Conservation (phyloP, 2,329 filamentous ascomycete species). For the Juglanconis juglandina region DNA sequence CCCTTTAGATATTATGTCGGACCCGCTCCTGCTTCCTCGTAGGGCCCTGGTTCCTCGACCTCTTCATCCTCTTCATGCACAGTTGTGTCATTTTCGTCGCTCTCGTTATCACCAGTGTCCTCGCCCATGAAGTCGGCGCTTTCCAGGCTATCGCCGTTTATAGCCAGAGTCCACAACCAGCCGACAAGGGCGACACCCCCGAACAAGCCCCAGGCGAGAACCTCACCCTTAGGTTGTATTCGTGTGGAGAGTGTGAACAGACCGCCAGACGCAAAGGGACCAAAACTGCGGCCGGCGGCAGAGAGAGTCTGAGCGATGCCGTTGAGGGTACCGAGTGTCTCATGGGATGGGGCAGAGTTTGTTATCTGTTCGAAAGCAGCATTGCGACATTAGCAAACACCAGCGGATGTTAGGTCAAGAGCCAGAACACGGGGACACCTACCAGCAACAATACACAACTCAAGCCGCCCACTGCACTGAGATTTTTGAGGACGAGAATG, state of each 20-base stretch:
- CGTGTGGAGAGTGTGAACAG: conserved; percentile 77
- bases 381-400: not conserved
- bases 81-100: conserved; percentile 12
- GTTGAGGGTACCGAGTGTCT: conserved; percentile 84
- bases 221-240: conserved; percentile 76
- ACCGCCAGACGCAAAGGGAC: conserved; percentile 82
- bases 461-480: conserved; percentile 83
- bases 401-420: not conserved
- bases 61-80: not conserved
- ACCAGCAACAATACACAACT: conserved; percentile 86
- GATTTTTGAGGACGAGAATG: conserved; percentile 82
- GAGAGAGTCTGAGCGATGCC: conserved; percentile 92
- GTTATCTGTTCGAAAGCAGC: conserved; percentile 63
- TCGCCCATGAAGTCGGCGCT: conserved; percentile 52
- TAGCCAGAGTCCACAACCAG: conserved; percentile 75
- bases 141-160: conserved; percentile 61
- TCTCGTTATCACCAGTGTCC: conserved; percentile 28
- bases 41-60: not conserved
- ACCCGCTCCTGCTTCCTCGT: not conserved
- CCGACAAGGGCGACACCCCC: conserved; percentile 78
- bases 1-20: not conserved
- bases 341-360: conserved; percentile 83
- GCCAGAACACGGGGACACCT: conserved; percentile 31
- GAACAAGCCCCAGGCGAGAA: conserved; percentile 82
- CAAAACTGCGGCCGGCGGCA: conserved; percentile 81